Base-by-base conservation (phyloP, 352 stramenopile species). In the Phytophthora melonis region DNA sequence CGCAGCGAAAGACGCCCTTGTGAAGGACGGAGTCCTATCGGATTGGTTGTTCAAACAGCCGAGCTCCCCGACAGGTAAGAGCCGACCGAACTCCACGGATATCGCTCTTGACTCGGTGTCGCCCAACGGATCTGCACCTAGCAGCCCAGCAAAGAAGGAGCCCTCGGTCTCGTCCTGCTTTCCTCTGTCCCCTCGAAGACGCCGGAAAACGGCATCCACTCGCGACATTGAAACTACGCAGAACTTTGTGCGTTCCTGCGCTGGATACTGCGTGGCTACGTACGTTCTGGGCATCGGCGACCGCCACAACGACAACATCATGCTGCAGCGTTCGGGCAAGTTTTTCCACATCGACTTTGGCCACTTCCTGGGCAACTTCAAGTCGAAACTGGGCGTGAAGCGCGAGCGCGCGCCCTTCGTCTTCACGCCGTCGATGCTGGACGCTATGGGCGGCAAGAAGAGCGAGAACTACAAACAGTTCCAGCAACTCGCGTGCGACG, bases 301-400 rank as follows among this genome's bases (percentile, higher is more conserved):
- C 62, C 90, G 95, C 7, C 95, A 98, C 79, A 98, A 97, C 68
- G 95, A 98, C 75, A 99, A 99, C 72, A 89, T 98, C 58, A 99
- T 99, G 97, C 77, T 99, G 53, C 97, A 97, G 70, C 83, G 85
- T 18, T 91, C 94, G 5, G 96, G 96, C 0, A 97, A 97, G 66
- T 88, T 99, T 23, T 98, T 99, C 78, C 97, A 99, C 87, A 99
- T 99, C 58, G 97, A 99, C 62, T 99, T 99, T 71, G 96, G 97
- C 1, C 95, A 98, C 70, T 98, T 98, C 58, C 74, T 98, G 27
- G 95, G 95, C n/a, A 97, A 98, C 56, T 98, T 98, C 77, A 98
- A 98, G 78, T 92, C 80, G 23, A 98, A 98, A 66, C 65, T 97
- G 14, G 95, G 95, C 9, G 86, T 98, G 47, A 97, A 97, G 70